Evolutionary conservation across 2,329 filamentous ascomycete species (phyloP).

Genomic region (Parascedosporium putredinis): DNA sequence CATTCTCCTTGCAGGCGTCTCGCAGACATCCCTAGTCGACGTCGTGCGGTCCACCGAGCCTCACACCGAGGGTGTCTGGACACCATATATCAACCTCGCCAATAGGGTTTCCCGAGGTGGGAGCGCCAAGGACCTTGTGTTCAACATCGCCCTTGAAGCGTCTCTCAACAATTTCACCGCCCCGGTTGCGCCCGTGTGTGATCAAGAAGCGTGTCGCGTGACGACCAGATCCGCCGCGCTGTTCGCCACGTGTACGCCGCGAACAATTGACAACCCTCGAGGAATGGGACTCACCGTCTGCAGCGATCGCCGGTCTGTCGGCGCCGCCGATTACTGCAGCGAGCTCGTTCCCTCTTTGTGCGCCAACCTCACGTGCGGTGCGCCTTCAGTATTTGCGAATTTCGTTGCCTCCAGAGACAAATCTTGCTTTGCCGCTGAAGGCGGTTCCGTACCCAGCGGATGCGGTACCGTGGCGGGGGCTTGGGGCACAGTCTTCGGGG

Average conservation of each 20-base stretch:
- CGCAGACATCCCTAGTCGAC: not conserved
- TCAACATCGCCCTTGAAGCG: not conserved
- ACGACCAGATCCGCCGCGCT: not conserved
- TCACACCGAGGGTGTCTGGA: not conserved
- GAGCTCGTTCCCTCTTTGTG: constrained; percentile 1
- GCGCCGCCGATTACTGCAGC: not conserved
- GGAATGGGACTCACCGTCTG: not conserved
- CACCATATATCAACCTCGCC: not conserved
- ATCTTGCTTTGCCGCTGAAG: no score
- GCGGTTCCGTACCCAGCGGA: constrained; percentile 1
- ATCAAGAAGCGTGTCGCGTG: constrained; percentile 1
- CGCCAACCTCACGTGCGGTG: not conserved
- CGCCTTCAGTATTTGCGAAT: constrained; percentile 8
- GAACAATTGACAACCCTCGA: not conserved
- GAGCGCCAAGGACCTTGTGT: not conserved
- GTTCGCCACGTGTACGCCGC: not conserved
- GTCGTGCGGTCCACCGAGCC: constrained; percentile 4
- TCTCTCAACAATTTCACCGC: not conserved
- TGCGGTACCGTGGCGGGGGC: not conserved
- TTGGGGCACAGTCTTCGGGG: constrained; percentile 11
- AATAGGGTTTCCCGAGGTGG: not conserved
- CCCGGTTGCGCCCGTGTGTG: constrained; percentile 2
- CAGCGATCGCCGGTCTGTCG: not conserved
- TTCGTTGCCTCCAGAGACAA: constrained; percentile 5
- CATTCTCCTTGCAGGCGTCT: constrained; percentile 12